phyloP scores from a whole-genome alignment of 2,329 filamentous ascomycete species.

The Teratosphaeria destructans region DNA sequence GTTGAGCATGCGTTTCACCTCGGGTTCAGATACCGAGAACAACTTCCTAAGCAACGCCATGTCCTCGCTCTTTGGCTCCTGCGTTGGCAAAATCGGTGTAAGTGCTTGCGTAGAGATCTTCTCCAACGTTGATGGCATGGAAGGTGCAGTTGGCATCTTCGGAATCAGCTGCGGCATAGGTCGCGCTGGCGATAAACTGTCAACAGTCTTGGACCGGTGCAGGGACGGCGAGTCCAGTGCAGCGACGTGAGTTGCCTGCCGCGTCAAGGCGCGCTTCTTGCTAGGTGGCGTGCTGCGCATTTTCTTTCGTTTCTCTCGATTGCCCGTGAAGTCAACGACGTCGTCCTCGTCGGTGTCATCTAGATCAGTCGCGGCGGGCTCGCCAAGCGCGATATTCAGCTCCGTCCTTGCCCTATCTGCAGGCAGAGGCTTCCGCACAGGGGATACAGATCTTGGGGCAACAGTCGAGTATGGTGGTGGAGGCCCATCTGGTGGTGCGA shows the following conservation, averaged over 20 bases:
- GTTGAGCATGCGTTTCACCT: slow-evolving; percentile 7
- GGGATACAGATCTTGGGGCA: slow-evolving; percentile 13
- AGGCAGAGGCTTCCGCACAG: neutral
- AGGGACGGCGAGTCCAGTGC: slow-evolving; percentile 1
- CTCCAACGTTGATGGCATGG: neutral
- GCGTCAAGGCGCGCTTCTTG: slow-evolving; percentile 6
- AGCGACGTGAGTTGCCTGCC: neutral
- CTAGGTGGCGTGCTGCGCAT: slow-evolving; percentile 1
- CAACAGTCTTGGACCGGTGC: neutral
- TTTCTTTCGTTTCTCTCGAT: neutral
- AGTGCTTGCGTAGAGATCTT: slow-evolving; percentile 1
- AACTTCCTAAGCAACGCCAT: slow-evolving; percentile 7
- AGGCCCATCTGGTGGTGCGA: slow-evolving; percentile 16
- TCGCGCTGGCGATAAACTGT: neutral
- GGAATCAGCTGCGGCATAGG: neutral
- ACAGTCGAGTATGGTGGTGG: slow-evolving; percentile 38
- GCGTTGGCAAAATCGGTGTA: slow-evolving; percentile 7
- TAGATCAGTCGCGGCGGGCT: slow-evolving; percentile 12
- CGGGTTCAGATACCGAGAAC: slow-evolving; percentile 11
- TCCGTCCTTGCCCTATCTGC: neutral
- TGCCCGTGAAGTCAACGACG: slow-evolving; percentile 16
- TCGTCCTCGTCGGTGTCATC: slow-evolving; percentile 19
- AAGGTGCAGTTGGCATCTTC: neutral
- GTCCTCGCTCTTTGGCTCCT: slow-evolving; percentile 4
- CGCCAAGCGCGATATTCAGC: neutral